Base-by-base conservation (phyloP, 208 protist species). In the Wallacemonas sp. region DNA sequence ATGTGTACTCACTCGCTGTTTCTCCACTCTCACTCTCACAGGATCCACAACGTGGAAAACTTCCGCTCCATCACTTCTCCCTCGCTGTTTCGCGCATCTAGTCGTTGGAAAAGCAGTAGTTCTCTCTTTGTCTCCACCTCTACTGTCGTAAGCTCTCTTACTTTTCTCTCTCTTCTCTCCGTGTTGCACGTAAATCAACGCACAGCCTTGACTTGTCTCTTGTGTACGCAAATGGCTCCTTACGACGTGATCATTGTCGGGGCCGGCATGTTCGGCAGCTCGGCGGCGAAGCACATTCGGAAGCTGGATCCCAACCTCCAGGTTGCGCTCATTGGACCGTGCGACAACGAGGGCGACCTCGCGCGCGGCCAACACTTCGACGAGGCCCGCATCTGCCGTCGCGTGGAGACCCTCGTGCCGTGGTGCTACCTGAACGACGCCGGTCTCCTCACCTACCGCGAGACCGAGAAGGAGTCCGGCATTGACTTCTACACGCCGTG, bases 201-300 rank as follows among this genome's bases (percentile, higher is more conserved):
- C n/a, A n/a, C n/a, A n/a, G n/a, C n/a, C n/a, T n/a, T n/a, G n/a
- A n/a, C n/a, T n/a, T n/a, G n/a, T n/a, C n/a, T n/a, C 36, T 41
- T 41, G 6, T 41, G 6, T 41, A 14, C 36, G 14, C 36, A 41
- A 41, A 41, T 41, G 36, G 9, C 36, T 6, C 14, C 44, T 27
- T 66, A 61, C 48, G 72, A 70, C 44, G 67, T 70, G 36, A 36
- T 73, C n/a, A 52, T 73, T 33, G 67, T 66, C 38, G 66, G 66
- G 33, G 67, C 67, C 24, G 54, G 62, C 30, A 73, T 70, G 72
- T 61, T 70, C 39, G 67, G 48, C 54, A 66, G 56, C 66, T 63
- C 58, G 0, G 32, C 72, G 23, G 65, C 56, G 54, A 60, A 54
- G 60, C 56, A 69, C 66, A 3, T 72, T 2, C 66, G 66, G 1